Evolutionary conservation across 306 rosid genomes (phyloP), one percentile per base, ranked within the genome.

Genomic region (Leucaena leucocephala): DNA sequence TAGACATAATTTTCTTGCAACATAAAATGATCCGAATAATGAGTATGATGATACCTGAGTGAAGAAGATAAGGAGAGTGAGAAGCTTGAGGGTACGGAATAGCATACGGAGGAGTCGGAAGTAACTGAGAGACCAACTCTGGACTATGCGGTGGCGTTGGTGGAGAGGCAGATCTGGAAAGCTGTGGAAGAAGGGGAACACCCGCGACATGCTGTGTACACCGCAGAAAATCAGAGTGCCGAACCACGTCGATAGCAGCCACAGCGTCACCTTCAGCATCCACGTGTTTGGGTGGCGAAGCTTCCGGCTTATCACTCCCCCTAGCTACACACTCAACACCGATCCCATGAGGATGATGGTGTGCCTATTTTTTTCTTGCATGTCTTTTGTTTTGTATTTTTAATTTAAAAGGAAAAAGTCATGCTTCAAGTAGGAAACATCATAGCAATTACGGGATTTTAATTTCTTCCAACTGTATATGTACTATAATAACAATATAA

Each of bases 171-270:
- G 4, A 2, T 62, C 5, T 4, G 88, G 76, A 71, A 55, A 91
- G 76, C 84, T 84, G 1, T 71, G 89, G 58, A 91, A 75, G 84
- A 88, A 93, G 0, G 98, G 98, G 52, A 85, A 93, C 7, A 54
- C 34, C 4, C 43, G 34, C 2, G 89, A 62, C 11, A 91, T 46
- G 68, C 97, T 71, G 0, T 45, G 46, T 13, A 9, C 55, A 8
- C 98, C 98, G 71, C 93, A 87, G 5, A 91, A 7, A 15, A 91
- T 66, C 8, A 89, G 72, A 17, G 91, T 89, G 8, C 98, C 98
- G 39, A 82, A 74, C 97, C 98, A 88, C 33, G 93, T 91, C 0
- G 98, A 93, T 7, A 93, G 57, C 42, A 89, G 33, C 93, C 94
- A 89, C 54, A 93, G 43, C 3, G 85, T 34, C 50, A 78, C 0